Evolutionary conservation across 768 basidiomycete genomes (phyloP), one percentile per base, ranked within the genome.

Genomic region (Phaeotremella skinneri): DNA sequence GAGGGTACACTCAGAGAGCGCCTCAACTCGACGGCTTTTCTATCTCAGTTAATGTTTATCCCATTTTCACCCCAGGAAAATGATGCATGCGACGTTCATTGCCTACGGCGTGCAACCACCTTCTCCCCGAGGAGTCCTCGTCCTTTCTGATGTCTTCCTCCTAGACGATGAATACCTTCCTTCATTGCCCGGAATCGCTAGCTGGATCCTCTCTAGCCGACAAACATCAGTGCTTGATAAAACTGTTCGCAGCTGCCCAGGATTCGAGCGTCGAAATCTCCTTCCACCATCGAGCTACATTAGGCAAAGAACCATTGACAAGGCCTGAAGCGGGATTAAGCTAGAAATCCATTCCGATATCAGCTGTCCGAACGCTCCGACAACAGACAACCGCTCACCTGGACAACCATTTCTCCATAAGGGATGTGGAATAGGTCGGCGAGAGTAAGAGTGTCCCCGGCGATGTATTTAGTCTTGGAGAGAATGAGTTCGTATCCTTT

Each of bases 341-440:
- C 21, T 66, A 26, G 29, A 25, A 20, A 23, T 42, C 34, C 34
- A 17, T 7, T 37, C 9, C 17, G 17, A 7, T 17, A 37, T 7
- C 34, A 7, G 7, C 34, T 37, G 34, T 37, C 9, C 17, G 17
- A 7, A 7, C 9, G 7, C 34, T 37, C 17, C 17, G 34, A 37
- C 34, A 17, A 7, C 34, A 7, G 17, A 7, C 34, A 7, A 37
- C 34, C 13, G 23, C 63, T 45, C 29, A 47, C 61, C 49, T 59
- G 37, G 27, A 39, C 53, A 25, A 81, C 62, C 47, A 69, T 23
- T n/a, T 47, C 52, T 20, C 80, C 82, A 49, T 80, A 81, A 0
- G 84, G 81, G 30, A 86, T 68, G 69, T 85, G 84, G 72, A 81
- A 81, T 11, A 86, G 77, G 67, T 86, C 85, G 2, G 82, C 84